Conservation (phyloP, 202 grass and related monocot genomes). For the Digitaria exilis region DNA sequence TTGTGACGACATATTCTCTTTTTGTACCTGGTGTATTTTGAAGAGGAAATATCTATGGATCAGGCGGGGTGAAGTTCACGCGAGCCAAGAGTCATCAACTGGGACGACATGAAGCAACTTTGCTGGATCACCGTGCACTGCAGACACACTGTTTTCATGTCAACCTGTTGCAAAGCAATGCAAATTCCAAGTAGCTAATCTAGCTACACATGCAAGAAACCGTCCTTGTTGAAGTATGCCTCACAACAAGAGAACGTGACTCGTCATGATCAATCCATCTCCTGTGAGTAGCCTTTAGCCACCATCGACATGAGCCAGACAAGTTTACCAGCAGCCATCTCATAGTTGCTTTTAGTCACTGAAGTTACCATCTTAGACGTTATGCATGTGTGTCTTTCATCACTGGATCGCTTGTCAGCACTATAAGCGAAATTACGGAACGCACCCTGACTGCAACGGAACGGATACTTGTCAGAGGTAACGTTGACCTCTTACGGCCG, state of each 20-base stretch:
- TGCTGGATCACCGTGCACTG: not conserved
- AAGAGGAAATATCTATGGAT: not conserved
- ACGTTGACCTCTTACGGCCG: slow-evolving; percentile 2
- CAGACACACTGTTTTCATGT: not conserved
- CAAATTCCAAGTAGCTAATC: not conserved
- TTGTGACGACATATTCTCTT: not conserved
- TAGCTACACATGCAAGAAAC: not conserved
- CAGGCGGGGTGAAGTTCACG: not conserved
- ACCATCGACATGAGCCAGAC: not conserved
- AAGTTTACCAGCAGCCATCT: too few relatives aligned
- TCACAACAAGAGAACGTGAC: slow-evolving; percentile 24
- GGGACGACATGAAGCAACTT: too few relatives aligned
- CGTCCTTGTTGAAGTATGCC: slow-evolving; percentile 13
- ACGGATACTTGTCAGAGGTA: not conserved
- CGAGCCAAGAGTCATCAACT: not conserved
- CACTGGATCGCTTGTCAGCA: not conserved
- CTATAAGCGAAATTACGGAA: not conserved
- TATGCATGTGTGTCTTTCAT: not conserved
- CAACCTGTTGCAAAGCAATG: not conserved
- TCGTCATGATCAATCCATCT: not conserved
- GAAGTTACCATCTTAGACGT: too few relatives aligned
- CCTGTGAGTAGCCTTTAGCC: not conserved
- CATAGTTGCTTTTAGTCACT: not conserved
- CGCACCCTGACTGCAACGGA: not conserved
- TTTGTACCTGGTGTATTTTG: not conserved